Conservation (phyloP, 306 rosid genomes). For the Prunus mongolica region DNA sequence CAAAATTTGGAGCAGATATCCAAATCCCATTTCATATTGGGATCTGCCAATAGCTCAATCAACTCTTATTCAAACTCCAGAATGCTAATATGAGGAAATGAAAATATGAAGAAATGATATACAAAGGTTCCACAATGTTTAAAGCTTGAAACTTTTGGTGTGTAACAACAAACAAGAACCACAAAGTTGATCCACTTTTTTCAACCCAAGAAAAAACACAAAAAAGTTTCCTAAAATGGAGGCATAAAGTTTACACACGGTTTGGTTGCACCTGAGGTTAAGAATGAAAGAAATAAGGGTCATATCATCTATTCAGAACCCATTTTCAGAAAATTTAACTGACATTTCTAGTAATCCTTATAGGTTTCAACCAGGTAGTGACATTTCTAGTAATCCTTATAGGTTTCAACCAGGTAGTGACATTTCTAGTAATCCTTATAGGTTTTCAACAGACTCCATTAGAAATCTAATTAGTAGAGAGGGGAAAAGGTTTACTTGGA, state of each 20-base stretch:
- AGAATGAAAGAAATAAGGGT: not conserved
- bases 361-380: no score
- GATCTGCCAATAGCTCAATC: not conserved
- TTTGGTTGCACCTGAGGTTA: not conserved
- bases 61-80: not conserved
- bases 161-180: no score
- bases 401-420: no score
- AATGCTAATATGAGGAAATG: no score
- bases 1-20: not conserved
- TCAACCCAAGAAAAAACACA: no score
- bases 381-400: no score
- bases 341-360: not conserved
- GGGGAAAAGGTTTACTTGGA: no score
- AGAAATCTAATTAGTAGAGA: not conserved
- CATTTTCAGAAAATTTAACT: not conserved
- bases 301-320: not conserved
- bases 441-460: not conserved
- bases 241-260: no score
- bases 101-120: not conserved
- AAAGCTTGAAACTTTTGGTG: no score
- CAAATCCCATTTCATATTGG: conserved; percentile 1
- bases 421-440: no score
- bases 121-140: not conserved
- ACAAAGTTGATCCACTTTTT: no score
- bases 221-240: no score